Evolutionary conservation across 495 filamentous ascomycete species (phyloP).

Genomic region (Bathelium albidoporum): DNA sequence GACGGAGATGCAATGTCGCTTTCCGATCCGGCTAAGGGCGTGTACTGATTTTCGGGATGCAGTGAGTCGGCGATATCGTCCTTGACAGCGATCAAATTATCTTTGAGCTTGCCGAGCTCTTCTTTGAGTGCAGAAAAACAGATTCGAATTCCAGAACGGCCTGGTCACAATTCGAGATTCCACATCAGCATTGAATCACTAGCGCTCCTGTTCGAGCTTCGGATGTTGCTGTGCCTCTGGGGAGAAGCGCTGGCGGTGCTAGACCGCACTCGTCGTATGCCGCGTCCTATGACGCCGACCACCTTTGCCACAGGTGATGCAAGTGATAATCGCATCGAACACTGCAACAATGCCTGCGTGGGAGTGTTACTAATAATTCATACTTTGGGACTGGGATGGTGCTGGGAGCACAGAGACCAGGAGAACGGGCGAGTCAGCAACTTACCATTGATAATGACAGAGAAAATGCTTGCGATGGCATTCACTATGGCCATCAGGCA

Average conservation of each 20-base stretch:
- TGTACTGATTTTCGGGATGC: background rate
- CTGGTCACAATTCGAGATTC: background rate
- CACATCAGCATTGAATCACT: slow-evolving; percentile 3
- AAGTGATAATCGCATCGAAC: slow-evolving; percentile 50
- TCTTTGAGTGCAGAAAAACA: background rate
- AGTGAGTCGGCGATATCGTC: background rate
- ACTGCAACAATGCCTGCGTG: slow-evolving; percentile 50
- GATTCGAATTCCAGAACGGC: background rate
- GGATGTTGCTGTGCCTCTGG: background rate
- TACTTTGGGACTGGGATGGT: background rate
- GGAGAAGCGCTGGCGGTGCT: slow-evolving; percentile 4
- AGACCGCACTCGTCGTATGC: slow-evolving; percentile 16
- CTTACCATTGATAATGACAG: slow-evolving; percentile 61
- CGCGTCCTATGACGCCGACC: slow-evolving; percentile 6
- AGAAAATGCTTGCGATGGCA: slow-evolving; percentile 63
- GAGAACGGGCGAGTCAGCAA: background rate
- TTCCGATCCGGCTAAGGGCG: background rate
- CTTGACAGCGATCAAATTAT: background rate
- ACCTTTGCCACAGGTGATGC: slow-evolving; percentile 20
- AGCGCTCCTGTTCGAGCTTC: background rate
- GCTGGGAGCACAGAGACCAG: background rate
- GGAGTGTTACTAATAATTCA: background rate
- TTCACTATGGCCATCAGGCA: slow-evolving; percentile 78
- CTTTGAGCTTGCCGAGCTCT: background rate
- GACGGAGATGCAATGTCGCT: background rate